Evolutionary conservation across 805 yeast genomes (phyloP), one percentile per base, ranked within the genome.

Genomic region (Candida patagonica): DNA sequence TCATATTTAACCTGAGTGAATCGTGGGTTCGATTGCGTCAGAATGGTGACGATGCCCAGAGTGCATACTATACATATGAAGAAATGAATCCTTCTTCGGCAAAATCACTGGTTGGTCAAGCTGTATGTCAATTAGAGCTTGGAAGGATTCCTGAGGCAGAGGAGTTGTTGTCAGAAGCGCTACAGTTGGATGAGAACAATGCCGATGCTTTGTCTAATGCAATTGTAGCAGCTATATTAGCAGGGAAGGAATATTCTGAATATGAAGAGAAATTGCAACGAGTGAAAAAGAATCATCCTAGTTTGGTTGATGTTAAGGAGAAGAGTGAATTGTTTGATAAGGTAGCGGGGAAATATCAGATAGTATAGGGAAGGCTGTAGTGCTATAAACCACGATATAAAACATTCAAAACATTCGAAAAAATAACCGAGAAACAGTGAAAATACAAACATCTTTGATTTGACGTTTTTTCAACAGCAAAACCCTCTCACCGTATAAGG

Each of bases 111-210:
- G 53, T 74, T 26, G 78, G 81, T 29, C 74, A 86, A 53, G 71
- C 86, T 32, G 80, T 78, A 8, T 68, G 87, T 44, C 86, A 88
- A 46, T 62, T 88, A 51, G 86, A 84, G 63, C 72, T 86, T 57
- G 75, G 78, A 37, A 82, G 88, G 54, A 66, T 75, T 41, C 89
- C 88, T 2, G 96, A 89, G 62, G 88, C 95, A 7, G 71, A 73
- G 43, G 84, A 83, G 46, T 66, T 62, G 9, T 40, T 66, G 22
- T 36, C 47, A 30, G 54, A 65, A 25, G 68, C 73, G n/a, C 62
- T 66, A n/a, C 64, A 62, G 44, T 56, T 63, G 33, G 66, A 57
- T 13, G 50, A 61, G 8, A 61, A 60, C 34, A 50, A 58, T 26
- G 60, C 65, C 24, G 63, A 62, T 13, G 66, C 62, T 27, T 61